Evolutionary conservation across 1,284 basidiomycete species (phyloP).

Genomic region (Filobasidium uniguttulatum): DNA sequence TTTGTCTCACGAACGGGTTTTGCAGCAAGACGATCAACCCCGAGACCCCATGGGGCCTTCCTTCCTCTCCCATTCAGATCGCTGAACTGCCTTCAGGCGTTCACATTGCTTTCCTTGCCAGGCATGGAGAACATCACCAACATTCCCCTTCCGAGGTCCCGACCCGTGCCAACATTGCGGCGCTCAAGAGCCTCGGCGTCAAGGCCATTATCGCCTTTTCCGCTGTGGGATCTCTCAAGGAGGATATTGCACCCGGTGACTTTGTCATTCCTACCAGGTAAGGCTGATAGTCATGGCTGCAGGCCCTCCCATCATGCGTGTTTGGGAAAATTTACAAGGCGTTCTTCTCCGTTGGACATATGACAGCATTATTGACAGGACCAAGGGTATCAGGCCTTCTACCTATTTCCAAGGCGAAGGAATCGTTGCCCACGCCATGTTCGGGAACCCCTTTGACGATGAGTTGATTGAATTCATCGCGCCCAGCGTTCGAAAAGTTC

Average conservation of each 20-base stretch:
- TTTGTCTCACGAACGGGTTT: too few species aligned
- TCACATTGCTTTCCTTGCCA: conserved; percentile 76
- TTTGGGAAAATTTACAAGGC: too few species aligned
- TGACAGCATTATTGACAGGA: conserved; percentile 92
- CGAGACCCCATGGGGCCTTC: conserved; percentile 80
- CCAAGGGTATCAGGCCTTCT: conserved; percentile 73
- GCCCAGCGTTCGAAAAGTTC: conserved; percentile 49
- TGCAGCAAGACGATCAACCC: conserved; percentile 42
- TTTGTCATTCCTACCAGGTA: conserved; percentile 59
- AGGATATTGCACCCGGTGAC: conserved; percentile 83
- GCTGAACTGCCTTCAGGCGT: conserved; percentile 62
- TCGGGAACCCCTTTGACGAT: conserved; percentile 75
- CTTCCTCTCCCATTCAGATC: conserved; percentile 84
- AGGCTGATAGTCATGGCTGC: neutral
- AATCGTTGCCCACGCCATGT: conserved; percentile 82
- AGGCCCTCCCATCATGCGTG: neutral
- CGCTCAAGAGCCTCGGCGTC: conserved; percentile 82
- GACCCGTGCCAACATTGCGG: conserved; percentile 82
- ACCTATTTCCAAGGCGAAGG: conserved; percentile 74
- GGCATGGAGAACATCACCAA: conserved; percentile 70
- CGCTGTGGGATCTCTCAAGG: conserved; percentile 88
- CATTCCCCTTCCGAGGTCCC: conserved; percentile 64
- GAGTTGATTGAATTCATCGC: conserved; percentile 58
- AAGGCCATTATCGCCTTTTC: conserved; percentile 83
- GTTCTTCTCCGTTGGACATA: too few species aligned